Conservation (phyloP, 495 filamentous ascomycete genomes). For the Penicillium psychrofluorescens region DNA sequence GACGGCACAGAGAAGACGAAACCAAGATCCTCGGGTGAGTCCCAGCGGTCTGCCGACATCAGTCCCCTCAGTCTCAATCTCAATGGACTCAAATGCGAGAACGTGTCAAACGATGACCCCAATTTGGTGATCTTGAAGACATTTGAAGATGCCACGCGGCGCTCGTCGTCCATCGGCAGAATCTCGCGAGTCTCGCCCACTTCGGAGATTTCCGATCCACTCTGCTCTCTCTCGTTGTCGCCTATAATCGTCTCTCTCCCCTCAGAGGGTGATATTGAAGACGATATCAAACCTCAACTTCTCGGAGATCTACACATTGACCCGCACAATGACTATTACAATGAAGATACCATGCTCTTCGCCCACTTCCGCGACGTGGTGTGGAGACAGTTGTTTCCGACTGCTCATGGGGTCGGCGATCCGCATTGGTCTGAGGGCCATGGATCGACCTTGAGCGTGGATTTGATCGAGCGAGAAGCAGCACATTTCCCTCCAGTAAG, state of each 20-base stretch:
- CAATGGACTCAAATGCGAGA: slow-evolving; percentile 4
- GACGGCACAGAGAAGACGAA: slow-evolving; percentile 15
- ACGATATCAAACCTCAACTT: slow-evolving; percentile 3
- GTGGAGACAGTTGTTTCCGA: slow-evolving; percentile 31
- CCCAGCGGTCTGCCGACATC: slow-evolving; percentile 14
- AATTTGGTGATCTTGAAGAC: slow-evolving; percentile 40
- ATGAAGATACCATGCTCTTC: slow-evolving; percentile 18
- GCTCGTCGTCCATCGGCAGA: slow-evolving; percentile 17
- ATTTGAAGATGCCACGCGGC: slow-evolving; percentile 41
- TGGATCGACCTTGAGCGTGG: slow-evolving; percentile 27
- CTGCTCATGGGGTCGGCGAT: slow-evolving; percentile 13
- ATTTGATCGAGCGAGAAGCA: slow-evolving; percentile 43
- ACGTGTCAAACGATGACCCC: slow-evolving; percentile 21
- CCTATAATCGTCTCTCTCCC: slow-evolving; percentile 13
- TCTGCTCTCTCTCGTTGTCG: slow-evolving; percentile 18
- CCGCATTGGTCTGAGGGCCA: slow-evolving; percentile 16
- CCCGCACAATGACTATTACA: slow-evolving; percentile 11
- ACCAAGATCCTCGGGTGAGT: slow-evolving; percentile 8
- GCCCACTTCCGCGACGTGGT: slow-evolving; percentile 39
- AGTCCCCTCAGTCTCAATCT: slow-evolving; percentile 5
- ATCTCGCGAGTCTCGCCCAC: slow-evolving; percentile 27
- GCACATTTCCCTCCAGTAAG: slow-evolving; percentile 45
- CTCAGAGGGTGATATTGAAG: slow-evolving; percentile 10
- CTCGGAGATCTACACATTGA: slow-evolving; percentile 12
- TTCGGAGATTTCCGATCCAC: slow-evolving; percentile 27